Conservation (phyloP, 225 moss, liverwort and hornwort genomes). For the Asterella californica region DNA sequence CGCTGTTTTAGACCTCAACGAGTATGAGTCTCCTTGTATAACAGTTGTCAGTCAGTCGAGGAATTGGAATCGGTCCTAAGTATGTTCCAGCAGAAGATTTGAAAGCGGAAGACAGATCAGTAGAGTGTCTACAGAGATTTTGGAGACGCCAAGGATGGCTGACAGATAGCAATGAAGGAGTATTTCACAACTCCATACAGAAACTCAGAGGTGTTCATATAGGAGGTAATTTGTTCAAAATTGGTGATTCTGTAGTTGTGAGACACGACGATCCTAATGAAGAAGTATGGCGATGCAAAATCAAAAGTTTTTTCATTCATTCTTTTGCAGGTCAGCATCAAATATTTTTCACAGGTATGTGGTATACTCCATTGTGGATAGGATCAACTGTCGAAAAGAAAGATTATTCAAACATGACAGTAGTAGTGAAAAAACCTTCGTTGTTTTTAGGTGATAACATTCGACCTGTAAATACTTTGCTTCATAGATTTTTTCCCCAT, state of each 20-base stretch:
- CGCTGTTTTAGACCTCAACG: too few species aligned
- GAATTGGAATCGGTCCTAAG: neutral
- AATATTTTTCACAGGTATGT: too few species aligned
- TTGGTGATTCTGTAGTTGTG: neutral
- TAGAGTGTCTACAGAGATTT: neutral
- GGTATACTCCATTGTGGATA: too few species aligned
- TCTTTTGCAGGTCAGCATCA: too few species aligned
- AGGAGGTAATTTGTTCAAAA: too few species aligned
- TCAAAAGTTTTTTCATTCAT: too few species aligned
- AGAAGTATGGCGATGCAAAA: neutral
- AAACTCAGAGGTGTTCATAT: neutral
- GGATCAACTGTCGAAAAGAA: too few species aligned
- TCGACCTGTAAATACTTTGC: neutral
- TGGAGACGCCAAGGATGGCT: neutral
- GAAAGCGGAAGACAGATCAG: neutral
- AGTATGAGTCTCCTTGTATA: neutral
- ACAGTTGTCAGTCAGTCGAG: neutral
- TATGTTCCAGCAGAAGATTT: neutral
- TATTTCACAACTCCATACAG: neutral
- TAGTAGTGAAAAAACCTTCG: too few species aligned
- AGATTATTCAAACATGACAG: too few species aligned
- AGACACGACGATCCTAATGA: neutral
- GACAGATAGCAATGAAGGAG: neutral
- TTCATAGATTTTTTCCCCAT: neutral
- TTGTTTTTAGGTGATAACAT: too few species aligned